Conservation (phyloP, 2,329 filamentous ascomycete genomes). For the Thielaviopsis ethacetica region DNA sequence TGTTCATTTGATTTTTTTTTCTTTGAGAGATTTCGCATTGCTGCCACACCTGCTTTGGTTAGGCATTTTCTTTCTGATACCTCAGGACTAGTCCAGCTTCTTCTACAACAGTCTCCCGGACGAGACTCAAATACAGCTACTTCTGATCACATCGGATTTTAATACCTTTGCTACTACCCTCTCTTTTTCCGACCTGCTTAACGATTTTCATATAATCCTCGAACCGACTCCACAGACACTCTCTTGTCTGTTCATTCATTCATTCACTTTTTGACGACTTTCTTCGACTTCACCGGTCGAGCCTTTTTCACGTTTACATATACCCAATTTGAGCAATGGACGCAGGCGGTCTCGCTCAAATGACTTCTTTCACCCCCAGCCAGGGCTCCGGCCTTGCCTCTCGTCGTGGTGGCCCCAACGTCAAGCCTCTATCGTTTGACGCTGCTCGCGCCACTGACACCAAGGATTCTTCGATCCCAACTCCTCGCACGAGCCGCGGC, state of each 20-base stretch:
- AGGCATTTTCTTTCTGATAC: neutral
- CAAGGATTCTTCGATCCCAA: slow-evolving; percentile 53
- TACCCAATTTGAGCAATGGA: slow-evolving; percentile 45
- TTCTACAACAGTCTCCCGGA: slow-evolving; percentile 9
- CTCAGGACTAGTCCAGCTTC: neutral
- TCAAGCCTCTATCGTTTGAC: slow-evolving; percentile 79
- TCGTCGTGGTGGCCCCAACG: slow-evolving; percentile 64
- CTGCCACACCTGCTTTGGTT: neutral
- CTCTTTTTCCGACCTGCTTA: neutral
- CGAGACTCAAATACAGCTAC: slow-evolving; percentile 5
- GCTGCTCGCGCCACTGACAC: slow-evolving; percentile 51
- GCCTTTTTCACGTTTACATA: slow-evolving; percentile 7
- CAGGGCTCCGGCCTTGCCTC: slow-evolving; percentile 69
- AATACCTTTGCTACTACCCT: slow-evolving; percentile 5
- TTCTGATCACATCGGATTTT: slow-evolving; percentile 5
- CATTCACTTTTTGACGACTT: neutral
- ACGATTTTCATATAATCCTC: neutral
- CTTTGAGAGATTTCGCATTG: neutral
- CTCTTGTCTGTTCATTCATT: slow-evolving; percentile 9
- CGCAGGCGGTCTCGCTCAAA: slow-evolving; percentile 95
- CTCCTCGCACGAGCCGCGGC: slow-evolving; percentile 84
- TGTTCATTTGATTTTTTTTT: neutral
- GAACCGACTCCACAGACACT: slow-evolving; percentile 1
- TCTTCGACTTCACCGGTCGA: neutral
- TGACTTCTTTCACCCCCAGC: slow-evolving; percentile 70